Evolutionary conservation across 345 rosid species (phyloP), one percentile per base, ranked within the genome.

Genomic region (Syzygium aromaticum): DNA sequence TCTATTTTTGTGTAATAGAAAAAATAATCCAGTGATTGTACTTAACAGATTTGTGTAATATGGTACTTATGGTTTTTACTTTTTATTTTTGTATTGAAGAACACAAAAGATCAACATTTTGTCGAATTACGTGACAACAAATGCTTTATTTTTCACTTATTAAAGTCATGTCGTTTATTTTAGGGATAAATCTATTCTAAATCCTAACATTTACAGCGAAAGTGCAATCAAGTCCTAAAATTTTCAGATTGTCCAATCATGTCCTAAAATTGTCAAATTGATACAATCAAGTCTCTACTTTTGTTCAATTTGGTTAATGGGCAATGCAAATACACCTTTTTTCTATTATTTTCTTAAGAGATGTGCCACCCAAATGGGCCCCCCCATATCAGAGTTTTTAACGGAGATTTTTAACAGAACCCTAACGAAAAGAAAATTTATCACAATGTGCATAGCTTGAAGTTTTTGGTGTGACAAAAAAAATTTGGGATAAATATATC

Each of bases 161-260:
- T n/a, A 63, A 63, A n/a, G 73, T n/a, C 14, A 63, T 63, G 38
- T 17, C 1, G 0, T 63, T 63, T 63, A n/a, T 63, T 13, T 63
- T n/a, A 3, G 38, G 73, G 73, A 25, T 63, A n/a, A n/a, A 63
- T 0, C 14, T 0, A 63, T 63, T 63, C 5, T 13, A n/a, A n/a
- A 8, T 61, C 0, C 0, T 13, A 61, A 2, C 7, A 13, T 16
- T n/a, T 61, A 1, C n/a, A 1, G 12, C 14, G 8, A 27, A 61
- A 59, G 17, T 61, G 5, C 0, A n/a, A 61, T 11, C 4, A 8
- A 61, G 5, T 61, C 17, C 0, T 61, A 61, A 3, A 61, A n/a
- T 0, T n/a, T 61, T 61, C 17, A 1, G 10, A 59, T 59, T 25
- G 0, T 27, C 0, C 7, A 59, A 59, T 59, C 2, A 59, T 27